Base-by-base conservation (phyloP, 257 asterid genomes). In the Asclepias syriaca region DNA sequence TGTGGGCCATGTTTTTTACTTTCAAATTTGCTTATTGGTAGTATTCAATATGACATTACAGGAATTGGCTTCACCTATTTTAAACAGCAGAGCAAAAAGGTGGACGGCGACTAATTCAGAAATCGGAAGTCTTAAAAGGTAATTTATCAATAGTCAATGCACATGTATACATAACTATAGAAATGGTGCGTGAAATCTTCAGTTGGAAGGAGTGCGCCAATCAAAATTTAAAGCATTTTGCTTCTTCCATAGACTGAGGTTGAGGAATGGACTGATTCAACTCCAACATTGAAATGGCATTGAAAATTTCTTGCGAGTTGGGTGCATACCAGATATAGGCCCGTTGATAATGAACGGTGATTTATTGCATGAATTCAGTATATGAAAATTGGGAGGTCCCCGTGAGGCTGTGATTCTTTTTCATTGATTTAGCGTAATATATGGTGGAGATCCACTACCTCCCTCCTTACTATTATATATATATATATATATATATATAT, bases 31-130 rank as follows among this genome's bases (percentile, higher is more conserved):
- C 32, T 22, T 22, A 21, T 27, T 8, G 37, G 21, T 19, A 32
- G 21, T 9, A 32, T 61, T 32, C 48, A 27, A 32, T 1, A 2
- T 8, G 43, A 40, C 40, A 5, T 2, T 4, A 21, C 9, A 19
- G 58, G n/a, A 53, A 43, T 43, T 53, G 58, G 24, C 59, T 19
- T 54, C 24, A 18, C 59, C 59, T 54, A 5, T 54, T 54, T n/a
- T 19, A 11, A 50, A 46, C 69, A 32, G 69, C 67, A 71, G 67
- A 54, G 15, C 72, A 13, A 22, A 56, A 71, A 65, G 12, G 60
- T 71, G 43, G 77, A 77, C 67, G 45, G 5, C 34, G 72, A 55
- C 67, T n/a, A n/a, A 24, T 6, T 9, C 56, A 18, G 58, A 58
- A 13, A 15, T 24, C 16, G 13, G 58, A 58, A 13, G 22, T 24